Base-by-base conservation (phyloP, 805 yeast species). In the Candida michaelii region DNA sequence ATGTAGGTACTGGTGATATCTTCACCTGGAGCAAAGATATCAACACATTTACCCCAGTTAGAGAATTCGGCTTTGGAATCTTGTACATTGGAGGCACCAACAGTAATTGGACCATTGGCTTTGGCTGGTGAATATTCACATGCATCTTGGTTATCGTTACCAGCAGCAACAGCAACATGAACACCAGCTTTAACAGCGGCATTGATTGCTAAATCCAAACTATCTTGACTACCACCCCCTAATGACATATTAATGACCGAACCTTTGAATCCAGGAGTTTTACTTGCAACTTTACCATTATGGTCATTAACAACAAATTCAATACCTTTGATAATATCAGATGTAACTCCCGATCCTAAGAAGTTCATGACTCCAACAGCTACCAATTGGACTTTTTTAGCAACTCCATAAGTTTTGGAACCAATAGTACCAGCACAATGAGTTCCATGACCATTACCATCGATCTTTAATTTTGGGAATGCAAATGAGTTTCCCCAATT, bases 371-470 rank as follows among this genome's bases (percentile, higher is more conserved):
- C 73, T 39, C 67, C 63, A 27, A 68, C 65, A 16, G 72, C 73
- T n/a, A 66, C 70, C 27, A 68, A 51, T 14, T 62, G 52, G 19
- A 66, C 72, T 17, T 62, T 53, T 59, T 90, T 89, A 13, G 96
- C 88, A 2, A 88, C 93, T 5, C 97, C 97, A 65, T 70, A 89
- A 2, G 82, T 78, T 40, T 65, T 71, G 1, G 96, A 86, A 0
- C 91, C 96, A 42, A 88, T 76, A 10, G 88, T 67, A 3, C 97
- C 97, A 0, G 97, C 96, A 36, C 90, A 95, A 62, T 89, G 97
- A 1, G 97, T 88, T 0, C 96, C 97, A 60, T 89, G 97, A 0
- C 97, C 97, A 52, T 83, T 82, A 8, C 65, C 65, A 58, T 90
- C 97, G 13, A 57, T 43, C 44, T 61, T 53, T n/a, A 65, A 42